phyloP scores from a whole-genome alignment of 2,329 filamentous ascomycete species.

The Xylariaceae sp. region DNA sequence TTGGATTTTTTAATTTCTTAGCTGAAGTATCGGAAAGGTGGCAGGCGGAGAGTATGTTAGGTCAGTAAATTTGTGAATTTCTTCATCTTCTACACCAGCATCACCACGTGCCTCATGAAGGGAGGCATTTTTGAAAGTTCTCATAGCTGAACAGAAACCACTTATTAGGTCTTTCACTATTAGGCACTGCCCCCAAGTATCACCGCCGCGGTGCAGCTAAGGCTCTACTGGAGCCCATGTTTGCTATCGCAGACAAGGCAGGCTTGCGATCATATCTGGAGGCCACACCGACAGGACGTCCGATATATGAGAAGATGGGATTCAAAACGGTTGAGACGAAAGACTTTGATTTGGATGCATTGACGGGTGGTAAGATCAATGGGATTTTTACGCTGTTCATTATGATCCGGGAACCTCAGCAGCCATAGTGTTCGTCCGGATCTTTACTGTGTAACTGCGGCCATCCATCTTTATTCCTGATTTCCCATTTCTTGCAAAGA shows the following conservation, averaged over 20 bases:
- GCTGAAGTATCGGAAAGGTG: constrained; percentile 27
- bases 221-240: constrained; percentile 32
- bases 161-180: constrained; percentile 32
- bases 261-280: constrained; percentile 35
- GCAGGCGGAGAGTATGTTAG: constrained; percentile 31
- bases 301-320: constrained; percentile 36
- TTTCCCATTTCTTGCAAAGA: no score
- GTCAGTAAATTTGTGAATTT: constrained; percentile 21
- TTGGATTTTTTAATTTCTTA: constrained; percentile 30
- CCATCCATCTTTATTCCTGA: no score
- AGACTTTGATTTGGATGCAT: constrained; percentile 20
- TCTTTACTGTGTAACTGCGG: no score
- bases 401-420: constrained; percentile 29
- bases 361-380: constrained; percentile 14
- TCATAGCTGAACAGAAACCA: not conserved
- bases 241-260: constrained; percentile 34
- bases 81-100: not conserved
- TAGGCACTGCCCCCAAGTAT: constrained; percentile 34
- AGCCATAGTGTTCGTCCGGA: no score
- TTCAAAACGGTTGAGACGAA: constrained; percentile 34
- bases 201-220: constrained; percentile 34
- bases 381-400: constrained; percentile 21
- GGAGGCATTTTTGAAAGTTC: no score
- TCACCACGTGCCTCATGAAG: no score
- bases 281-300: constrained; percentile 33